Base-by-base conservation (phyloP, 768 basidiomycete genomes). In the Lenzites betulinus region DNA sequence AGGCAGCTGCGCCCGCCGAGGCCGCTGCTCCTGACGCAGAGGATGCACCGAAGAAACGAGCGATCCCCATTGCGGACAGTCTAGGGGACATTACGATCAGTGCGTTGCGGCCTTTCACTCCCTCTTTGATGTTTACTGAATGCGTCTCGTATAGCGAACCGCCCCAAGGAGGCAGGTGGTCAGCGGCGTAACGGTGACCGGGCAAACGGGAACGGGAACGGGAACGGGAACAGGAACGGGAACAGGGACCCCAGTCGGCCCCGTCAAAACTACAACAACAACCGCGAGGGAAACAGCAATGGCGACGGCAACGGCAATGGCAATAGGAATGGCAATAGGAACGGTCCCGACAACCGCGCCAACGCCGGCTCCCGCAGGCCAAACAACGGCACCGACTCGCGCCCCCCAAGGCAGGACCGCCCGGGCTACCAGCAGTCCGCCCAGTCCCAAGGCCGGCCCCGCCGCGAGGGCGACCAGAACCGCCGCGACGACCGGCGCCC, bases 21-120 rank as follows among this genome's bases (percentile, higher is more conserved):
- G 25, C 18, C 23, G 18, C 53, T 38, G 18, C 53, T 38, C 39
- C 28, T 16, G 28, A 23, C n/a, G 23, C 26, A 16, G 16, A 50
- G 22, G 56, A 47, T 2, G 30, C 57, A 23, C 60, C 54, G n/a
- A 64, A 60, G 51, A 64, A 59, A 50, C 60, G 66, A 2, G 48
- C 59, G 3, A 50, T 64, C 15, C 66, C 66, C 7, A 15, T 54
- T 7, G 65, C 64, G 13, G 57, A 60, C 44, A 57, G 39, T 42
- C 60, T 68, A 43, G 71, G 68, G 23, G 67, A 68, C 52, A 64
- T 72, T 30, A 20, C 28, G 22, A 68, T 68, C 41, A 58, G 71
- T 72, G 55, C 33, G 30, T 33, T 5, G 30, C 11, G 30, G 71
- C 41, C 2, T 2, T 7, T 13, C n/a, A 1, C 3, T 5, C 4